Evolutionary conservation across 208 protist species (phyloP), one percentile per base, ranked within the genome.

Genomic region (Lotmaria passim): DNA sequence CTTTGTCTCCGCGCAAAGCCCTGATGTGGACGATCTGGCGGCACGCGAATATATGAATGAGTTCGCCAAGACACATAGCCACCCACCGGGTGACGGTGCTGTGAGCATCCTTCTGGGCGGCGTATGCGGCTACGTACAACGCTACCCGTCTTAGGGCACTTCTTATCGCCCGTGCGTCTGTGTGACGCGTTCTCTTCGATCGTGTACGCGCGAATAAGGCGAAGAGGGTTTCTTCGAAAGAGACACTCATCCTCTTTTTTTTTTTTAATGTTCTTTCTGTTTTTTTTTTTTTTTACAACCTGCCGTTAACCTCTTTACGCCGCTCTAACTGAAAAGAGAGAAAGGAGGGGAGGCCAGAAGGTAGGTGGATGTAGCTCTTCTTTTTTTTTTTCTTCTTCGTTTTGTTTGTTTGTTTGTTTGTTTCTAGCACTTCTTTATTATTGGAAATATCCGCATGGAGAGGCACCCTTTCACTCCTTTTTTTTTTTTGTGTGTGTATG

Each of bases 11-110:
- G 64, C 63, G 51, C 75, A 85, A 38, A 84, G 77, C 46, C 83
- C 83, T 14, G 83, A 88, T 43, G 48, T 88, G 7, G 83, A 88
- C 61, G 82, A 88, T 52, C 44, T 83, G 7, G 79, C 71, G 7
- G 82, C 82, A 7, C 82, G 79, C 23, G 78, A 88, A 58, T 82
- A 75, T 60, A 85, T 85, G 24, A 65, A 61, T 33, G 69, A 56
- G 61, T 81, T 81, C 65, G 43, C 65, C 14, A 75, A 71, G 71
- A 28, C 43, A 2, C 47, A 67, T 30, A 26, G 31, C n/a, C 21
- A 15, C 17, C 47, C 64, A 4, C 77, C 78, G 0, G 39, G 48
- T 1, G 59, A 69, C 0, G 55, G 44, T 21, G 51, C 53, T 11
- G 71, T 83, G 7, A 33, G 74, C 39, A 60, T 86, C 15, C 57